Percentiles rank a stretch among this genome's conserved stretches.
phyloP scores from a whole-genome alignment of 2,329 filamentous ascomycete species.

The Chrysosporium keratinophilum region DNA sequence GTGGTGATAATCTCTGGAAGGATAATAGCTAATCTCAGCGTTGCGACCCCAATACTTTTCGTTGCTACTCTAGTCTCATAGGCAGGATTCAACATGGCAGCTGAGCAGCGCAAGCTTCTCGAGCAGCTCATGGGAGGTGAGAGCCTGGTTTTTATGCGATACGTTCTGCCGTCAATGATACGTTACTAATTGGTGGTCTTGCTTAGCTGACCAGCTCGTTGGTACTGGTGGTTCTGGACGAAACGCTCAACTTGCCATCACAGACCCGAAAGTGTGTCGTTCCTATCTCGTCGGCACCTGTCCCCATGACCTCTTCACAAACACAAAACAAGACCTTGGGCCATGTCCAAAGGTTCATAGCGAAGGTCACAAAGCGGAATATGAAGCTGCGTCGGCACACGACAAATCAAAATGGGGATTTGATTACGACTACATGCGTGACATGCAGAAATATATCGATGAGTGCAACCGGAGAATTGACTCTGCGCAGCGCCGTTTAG shows the following conservation, averaged over 20 bases:
- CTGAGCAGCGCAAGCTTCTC: constrained; percentile 95
- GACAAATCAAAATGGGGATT: constrained; percentile 76
- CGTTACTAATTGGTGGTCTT: constrained; percentile 23
- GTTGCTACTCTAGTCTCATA: background rate
- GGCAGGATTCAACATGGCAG: constrained; percentile 55
- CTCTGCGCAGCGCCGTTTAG: constrained; percentile 72
- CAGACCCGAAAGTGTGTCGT: constrained; percentile 85
- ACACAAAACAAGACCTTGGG: constrained; percentile 96
- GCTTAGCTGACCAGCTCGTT: constrained; percentile 56
- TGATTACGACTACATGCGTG: constrained; percentile 91
- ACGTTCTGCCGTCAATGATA: background rate
- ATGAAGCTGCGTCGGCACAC: constrained; percentile 59
- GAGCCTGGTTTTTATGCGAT: constrained; percentile 7
- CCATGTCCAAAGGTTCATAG: constrained; percentile 80
- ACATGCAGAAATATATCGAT: constrained; percentile 93
- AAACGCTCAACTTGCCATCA: constrained; percentile 73
- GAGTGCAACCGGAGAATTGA: constrained; percentile 95
- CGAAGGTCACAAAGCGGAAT: constrained; percentile 80
- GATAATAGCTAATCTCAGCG: background rate
- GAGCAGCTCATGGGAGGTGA: constrained; percentile 70
- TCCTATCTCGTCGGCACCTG: constrained; percentile 90
- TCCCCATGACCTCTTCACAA: constrained; percentile 97
- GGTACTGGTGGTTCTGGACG: constrained; percentile 62
- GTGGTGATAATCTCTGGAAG: background rate
- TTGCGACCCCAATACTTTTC: background rate